These are phyloP conservation scores for Chalciporus chontae DNA, from an alignment of 768 basidiomycete genomes.

Conservation along the genomic window DNA sequence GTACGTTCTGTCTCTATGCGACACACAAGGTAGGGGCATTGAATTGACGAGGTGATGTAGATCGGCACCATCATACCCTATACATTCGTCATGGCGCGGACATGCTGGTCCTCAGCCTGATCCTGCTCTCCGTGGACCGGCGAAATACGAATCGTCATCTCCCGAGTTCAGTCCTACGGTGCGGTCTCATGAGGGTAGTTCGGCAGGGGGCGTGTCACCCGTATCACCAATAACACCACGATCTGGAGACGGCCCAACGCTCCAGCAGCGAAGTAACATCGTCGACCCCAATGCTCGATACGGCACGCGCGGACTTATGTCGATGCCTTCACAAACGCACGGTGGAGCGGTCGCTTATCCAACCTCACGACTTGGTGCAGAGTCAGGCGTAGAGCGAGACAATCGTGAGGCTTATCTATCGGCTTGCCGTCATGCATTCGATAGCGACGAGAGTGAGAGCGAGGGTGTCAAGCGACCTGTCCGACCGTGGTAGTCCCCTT, in stretches of 20 bases:
- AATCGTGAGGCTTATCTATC: slow-evolving; percentile 24
- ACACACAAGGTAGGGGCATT: background rate
- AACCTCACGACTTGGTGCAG: background rate
- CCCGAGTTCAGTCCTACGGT: slow-evolving; percentile 21
- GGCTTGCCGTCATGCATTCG: slow-evolving; percentile 23
- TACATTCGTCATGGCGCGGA: slow-evolving; percentile 21
- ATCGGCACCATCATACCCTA: slow-evolving; percentile 15
- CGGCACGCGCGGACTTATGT: background rate
- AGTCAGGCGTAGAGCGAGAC: background rate
- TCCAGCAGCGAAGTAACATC: slow-evolving; percentile 11
- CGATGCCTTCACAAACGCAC: background rate
- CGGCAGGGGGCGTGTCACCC: slow-evolving; percentile 50
- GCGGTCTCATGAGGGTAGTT: slow-evolving; percentile 43
- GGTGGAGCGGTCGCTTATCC: background rate
- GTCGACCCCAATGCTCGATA: background rate
- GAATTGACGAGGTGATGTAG: slow-evolving; percentile 11
- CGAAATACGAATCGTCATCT: slow-evolving; percentile 16
- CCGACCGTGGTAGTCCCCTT: slow-evolving; percentile 42
- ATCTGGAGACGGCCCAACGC: slow-evolving; percentile 31
- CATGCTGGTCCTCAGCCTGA: slow-evolving; percentile 7
- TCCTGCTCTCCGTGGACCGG: slow-evolving; percentile 10
- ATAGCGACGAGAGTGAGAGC: slow-evolving; percentile 37
- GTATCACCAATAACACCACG: slow-evolving; percentile 50
- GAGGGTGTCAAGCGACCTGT: slow-evolving; percentile 37
- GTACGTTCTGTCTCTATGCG: slow-evolving; percentile 15